These are phyloP conservation scores for Leccinum boreale DNA, from an alignment of 768 basidiomycete genomes.

Conservation along the genomic window DNA sequence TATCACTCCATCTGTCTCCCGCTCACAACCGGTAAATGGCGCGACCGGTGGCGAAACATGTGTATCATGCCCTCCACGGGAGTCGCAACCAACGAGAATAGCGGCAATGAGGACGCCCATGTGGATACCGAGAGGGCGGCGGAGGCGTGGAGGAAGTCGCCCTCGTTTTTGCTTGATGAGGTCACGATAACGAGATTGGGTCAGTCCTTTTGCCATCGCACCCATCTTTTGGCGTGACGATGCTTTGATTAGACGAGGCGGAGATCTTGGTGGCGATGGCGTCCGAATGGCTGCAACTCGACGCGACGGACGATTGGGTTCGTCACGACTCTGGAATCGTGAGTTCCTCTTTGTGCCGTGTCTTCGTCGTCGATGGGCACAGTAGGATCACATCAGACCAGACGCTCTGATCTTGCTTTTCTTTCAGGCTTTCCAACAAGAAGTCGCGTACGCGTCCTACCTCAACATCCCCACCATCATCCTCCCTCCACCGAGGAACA, in stretches of 20 bases:
- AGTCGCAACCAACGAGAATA: conserved; percentile 10
- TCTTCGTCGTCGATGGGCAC: conserved; percentile 11
- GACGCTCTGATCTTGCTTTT: not conserved
- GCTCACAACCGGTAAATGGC: conserved; percentile 89
- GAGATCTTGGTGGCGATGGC: conserved; percentile 71
- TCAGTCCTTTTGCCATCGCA: conserved; percentile 27
- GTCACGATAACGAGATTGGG: conserved; percentile 86
- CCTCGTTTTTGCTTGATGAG: conserved; percentile 77
- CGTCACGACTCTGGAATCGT: conserved; percentile 96
- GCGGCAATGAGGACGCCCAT: conserved; percentile 37
- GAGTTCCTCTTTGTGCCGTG: conserved; percentile 34
- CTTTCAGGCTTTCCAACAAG: conserved; percentile 83
- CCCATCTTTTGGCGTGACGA: conserved; percentile 4
- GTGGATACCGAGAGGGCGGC: conserved; percentile 55
- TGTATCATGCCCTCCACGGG: conserved; percentile 64
- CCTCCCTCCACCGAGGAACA: conserved; percentile 83
- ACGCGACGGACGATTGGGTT: conserved; percentile 89
- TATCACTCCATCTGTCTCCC: conserved; percentile 79
- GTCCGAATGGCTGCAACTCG: conserved; percentile 95
- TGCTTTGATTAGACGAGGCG: conserved; percentile 57
- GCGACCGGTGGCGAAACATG: conserved; percentile 82
- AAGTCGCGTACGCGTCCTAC: conserved; percentile 90
- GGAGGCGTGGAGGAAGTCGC: conserved; percentile 84
- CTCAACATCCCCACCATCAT: conserved; percentile 83
- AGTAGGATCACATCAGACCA: not conserved